These are phyloP conservation scores for Arxiozyma telluris DNA, from an alignment of 1,139 yeast species.

Conservation along the genomic window DNA sequence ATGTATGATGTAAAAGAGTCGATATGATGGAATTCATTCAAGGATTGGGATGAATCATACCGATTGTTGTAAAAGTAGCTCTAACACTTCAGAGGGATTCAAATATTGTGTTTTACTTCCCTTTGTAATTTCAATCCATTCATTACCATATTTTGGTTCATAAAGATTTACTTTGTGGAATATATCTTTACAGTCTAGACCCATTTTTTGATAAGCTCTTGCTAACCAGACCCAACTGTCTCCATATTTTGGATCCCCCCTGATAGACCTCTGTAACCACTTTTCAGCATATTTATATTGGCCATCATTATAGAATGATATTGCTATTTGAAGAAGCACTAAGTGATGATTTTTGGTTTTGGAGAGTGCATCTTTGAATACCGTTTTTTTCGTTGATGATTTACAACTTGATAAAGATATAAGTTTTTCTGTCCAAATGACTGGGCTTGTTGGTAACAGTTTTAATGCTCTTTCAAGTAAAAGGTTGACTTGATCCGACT, in stretches of 20 bases:
- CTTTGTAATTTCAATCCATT: conserved; percentile 47
- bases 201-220: conserved; percentile 34
- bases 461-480: conserved; percentile 54
- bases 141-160: conserved; percentile 49
- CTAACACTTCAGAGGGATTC: conserved; percentile 12
- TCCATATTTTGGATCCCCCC: conserved; percentile 50
- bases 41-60: background rate
- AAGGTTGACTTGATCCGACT: conserved; percentile 45
- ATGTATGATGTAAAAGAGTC: background rate
- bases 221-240: conserved; percentile 73
- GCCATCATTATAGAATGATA: conserved; percentile 59
- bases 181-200: conserved; percentile 29
- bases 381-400: conserved; percentile 43
- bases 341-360: conserved; percentile 53
- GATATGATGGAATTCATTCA: background rate
- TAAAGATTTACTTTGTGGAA: conserved; percentile 32
- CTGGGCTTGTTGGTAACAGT: conserved; percentile 49
- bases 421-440: conserved; percentile 56
- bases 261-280: conserved; percentile 69
- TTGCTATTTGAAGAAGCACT: conserved; percentile 57
- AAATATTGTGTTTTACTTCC: conserved; percentile 18
- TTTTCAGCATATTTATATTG: conserved; percentile 55
- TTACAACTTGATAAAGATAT: conserved; percentile 40
- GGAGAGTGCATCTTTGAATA: conserved; percentile 64
- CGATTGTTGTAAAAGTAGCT: background rate